These are phyloP conservation scores for Fragilaria radians DNA, from an alignment of 108 stramenopile genomes.

Conservation along the genomic window DNA sequence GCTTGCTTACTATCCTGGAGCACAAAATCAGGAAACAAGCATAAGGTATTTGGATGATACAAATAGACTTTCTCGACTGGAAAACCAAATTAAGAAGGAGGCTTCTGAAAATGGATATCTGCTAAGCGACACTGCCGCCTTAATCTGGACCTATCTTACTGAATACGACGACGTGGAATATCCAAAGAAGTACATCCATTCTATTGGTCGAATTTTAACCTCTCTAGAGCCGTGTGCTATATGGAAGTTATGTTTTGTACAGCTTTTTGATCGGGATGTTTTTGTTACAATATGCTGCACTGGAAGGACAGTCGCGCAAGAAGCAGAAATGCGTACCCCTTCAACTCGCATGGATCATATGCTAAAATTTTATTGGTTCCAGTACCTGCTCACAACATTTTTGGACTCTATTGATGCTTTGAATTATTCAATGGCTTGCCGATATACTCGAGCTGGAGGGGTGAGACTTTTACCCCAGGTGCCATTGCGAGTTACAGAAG, in stretches of 20 bases:
- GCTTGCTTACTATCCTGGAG: conserved; percentile 31
- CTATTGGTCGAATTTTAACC: conserved; percentile 22
- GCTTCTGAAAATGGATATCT: conserved; percentile 4
- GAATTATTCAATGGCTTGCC: conserved; percentile 22
- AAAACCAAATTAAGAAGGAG: conserved; percentile 21
- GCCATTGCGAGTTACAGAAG: conserved; percentile 8
- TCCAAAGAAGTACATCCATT: conserved; percentile 5
- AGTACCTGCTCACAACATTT: conserved; percentile 12
- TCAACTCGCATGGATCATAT: conserved; percentile 11
- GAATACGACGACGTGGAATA: not conserved
- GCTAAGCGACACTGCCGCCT: conserved; percentile 19
- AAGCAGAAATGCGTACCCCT: conserved; percentile 27
- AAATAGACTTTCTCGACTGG: conserved; percentile 16
- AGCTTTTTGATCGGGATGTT: conserved; percentile 16
- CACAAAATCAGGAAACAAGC: conserved; percentile 2
- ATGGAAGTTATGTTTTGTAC: conserved; percentile 14
- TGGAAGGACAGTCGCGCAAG: conserved; percentile 22
- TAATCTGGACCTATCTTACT: conserved; percentile 25
- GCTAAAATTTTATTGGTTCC: conserved; percentile 18
- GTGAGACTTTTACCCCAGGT: conserved; percentile 19
- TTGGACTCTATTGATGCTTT: conserved; percentile 22
- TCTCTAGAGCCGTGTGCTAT: conserved; percentile 13
- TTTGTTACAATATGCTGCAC: conserved; percentile 11
- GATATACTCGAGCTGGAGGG: conserved; percentile 11
- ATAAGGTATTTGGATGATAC: conserved; percentile 15